Conservation (phyloP, 2,329 filamentous ascomycete genomes). For the Dothistroma pini region DNA sequence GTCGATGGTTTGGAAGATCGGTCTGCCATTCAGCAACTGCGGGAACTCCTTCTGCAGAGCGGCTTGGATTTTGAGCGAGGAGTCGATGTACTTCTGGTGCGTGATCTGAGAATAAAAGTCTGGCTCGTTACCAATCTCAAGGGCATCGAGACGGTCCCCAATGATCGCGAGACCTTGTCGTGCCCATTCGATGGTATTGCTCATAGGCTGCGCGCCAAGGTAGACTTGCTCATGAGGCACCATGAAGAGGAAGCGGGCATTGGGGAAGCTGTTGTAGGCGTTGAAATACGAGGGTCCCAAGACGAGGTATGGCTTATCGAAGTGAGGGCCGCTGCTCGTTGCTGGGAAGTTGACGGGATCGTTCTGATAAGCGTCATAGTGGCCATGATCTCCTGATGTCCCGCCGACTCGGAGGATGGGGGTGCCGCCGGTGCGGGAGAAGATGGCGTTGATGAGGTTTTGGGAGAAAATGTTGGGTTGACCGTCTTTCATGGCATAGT, state of each 20-base stretch:
- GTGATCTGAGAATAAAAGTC: conserved; percentile 7
- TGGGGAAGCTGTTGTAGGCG: conserved; percentile 9
- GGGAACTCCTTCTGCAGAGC: conserved; percentile 7
- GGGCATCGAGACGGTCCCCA: conserved; percentile 10
- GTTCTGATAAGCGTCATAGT: conserved; percentile 4
- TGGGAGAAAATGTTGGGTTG: conserved; percentile 9
- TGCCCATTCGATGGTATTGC: conserved; percentile 9
- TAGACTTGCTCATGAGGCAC: conserved; percentile 5
- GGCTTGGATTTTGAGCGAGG: conserved; percentile 1
- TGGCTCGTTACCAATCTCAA: conserved; percentile 15
- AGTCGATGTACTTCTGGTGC: conserved; percentile 8
- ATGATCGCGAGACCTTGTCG: conserved; percentile 5
- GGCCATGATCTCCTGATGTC: conserved; percentile 11
- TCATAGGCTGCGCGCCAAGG: not conserved
- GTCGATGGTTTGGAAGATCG: conserved; percentile 12
- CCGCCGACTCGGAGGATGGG: conserved; percentile 12
- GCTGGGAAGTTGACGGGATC: conserved; percentile 5
- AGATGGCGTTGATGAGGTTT: conserved; percentile 10
- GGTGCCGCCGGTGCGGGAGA: conserved; percentile 9
- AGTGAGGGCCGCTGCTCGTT: conserved; percentile 1
- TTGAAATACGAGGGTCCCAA: conserved; percentile 11
- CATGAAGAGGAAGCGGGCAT: conserved; percentile 10
- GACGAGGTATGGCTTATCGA: conserved; percentile 5
- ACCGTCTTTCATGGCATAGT: conserved; percentile 9
- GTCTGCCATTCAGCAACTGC: not conserved